phyloP scores from a whole-genome alignment of 768 basidiomycete genomes.

The Rhodotorula toruloides region DNA sequence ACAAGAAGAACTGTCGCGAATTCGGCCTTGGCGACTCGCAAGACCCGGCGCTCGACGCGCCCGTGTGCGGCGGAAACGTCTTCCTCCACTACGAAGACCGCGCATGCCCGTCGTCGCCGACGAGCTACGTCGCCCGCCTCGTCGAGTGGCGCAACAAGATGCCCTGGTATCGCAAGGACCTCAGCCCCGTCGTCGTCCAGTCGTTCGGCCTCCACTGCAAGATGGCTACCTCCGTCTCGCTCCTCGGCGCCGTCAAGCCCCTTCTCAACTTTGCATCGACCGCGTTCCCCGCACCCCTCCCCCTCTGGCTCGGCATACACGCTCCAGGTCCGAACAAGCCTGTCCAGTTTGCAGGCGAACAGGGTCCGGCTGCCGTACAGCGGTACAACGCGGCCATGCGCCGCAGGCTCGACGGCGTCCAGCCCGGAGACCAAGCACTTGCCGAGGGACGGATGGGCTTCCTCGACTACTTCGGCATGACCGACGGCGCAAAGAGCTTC shows the following conservation, averaged over 20 bases:
- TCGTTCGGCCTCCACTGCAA: constrained; percentile 9
- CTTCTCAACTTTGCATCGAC: background rate
- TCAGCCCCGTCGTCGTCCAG: background rate
- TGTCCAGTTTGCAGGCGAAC: background rate
- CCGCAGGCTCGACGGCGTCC: background rate
- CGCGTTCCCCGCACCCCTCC: constrained; percentile 6
- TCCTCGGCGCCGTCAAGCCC: constrained; percentile 4
- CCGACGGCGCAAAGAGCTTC: background rate
- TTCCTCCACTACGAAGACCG: background rate
- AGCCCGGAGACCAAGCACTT: background rate
- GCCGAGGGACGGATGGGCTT: background rate
- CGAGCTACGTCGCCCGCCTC: too few species aligned
- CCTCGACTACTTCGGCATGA: background rate
- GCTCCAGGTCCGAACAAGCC: constrained; percentile 18
- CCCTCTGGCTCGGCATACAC: constrained; percentile 13
- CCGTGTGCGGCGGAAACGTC: constrained; percentile 2
- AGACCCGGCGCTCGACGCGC: too few species aligned
- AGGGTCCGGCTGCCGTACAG: background rate
- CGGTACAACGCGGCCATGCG: constrained; percentile 8
- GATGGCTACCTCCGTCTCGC: background rate
- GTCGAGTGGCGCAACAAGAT: constrained; percentile 1
- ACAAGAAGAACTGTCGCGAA: constrained; percentile 9
- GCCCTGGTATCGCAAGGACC: background rate
- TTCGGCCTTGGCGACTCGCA: background rate
- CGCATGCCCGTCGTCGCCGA: background rate